Conservation (phyloP, 371 early-diverging fungal species). For the Parasitella parasitica region DNA sequence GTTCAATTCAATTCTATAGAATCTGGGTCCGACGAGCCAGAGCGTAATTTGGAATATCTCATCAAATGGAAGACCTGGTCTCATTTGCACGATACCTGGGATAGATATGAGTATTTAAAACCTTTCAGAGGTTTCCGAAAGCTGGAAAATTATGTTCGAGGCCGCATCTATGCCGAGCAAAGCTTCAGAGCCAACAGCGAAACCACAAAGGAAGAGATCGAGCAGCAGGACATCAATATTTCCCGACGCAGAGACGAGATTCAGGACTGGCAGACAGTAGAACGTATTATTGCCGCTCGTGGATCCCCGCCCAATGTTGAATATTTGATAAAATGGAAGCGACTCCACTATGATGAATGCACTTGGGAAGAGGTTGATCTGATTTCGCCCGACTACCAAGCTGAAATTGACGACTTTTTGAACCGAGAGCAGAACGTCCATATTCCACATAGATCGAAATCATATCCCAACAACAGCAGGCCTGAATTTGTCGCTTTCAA, state of each 20-base stretch:
- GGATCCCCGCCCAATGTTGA: constrained; percentile 55
- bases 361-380: constrained; percentile 87
- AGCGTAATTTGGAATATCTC: constrained; percentile 73
- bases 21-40: constrained; percentile 52
- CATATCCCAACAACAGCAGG: constrained; percentile 55
- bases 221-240: constrained; percentile 79
- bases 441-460: constrained; percentile 72
- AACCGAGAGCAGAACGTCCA: constrained; percentile 71
- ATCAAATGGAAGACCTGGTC: constrained; percentile 95
- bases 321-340: constrained; percentile 93
- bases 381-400: constrained; percentile 64
- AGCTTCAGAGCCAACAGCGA: constrained; percentile 66
- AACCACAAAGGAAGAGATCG: constrained; percentile 82
- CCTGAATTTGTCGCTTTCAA: constrained; percentile 76
- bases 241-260: constrained; percentile 83
- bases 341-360: constrained; percentile 83
- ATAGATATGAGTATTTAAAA: constrained; percentile 61
- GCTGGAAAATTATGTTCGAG: constrained; percentile 84
- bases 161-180: constrained; percentile 62
- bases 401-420: constrained; percentile 83
- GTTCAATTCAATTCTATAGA: constrained; percentile 19
- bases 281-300: constrained; percentile 81
- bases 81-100: constrained; percentile 94
- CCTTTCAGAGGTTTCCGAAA: constrained; percentile 86
- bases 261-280: constrained; percentile 83